Base-by-base conservation (phyloP, 208 protist genomes). In the Leishmania guyanensis region DNA sequence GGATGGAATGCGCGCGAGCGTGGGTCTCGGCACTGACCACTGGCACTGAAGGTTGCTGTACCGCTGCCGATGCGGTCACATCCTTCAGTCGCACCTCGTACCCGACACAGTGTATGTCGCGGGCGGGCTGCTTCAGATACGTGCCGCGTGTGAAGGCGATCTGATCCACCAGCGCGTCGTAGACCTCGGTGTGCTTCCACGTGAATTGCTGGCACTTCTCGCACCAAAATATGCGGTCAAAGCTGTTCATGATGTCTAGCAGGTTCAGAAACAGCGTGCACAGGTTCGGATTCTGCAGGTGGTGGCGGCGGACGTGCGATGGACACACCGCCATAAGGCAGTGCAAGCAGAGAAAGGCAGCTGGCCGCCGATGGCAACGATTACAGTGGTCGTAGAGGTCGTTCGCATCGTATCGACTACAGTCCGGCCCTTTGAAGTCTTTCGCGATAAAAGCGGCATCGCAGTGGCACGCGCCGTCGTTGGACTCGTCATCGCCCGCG, bases 211-310 rank as follows among this genome's bases (percentile, higher is more conserved):
- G 68, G 56, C 92, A 96, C 81, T 82, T 84, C 79, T 96, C 92
- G 76, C 92, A 96, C 92, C 92, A 96, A 69, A 94, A 96, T 58
- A 94, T 87, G 58, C 92, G 89, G 72, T 94, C 88, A 73, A 89
- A 96, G 84, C 89, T 93, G 43, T 85, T 93, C 87, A 89, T 93
- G 76, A 96, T 92, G 75, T 96, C 92, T 17, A 92, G 86, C n/a
- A 89, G 64, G 68, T 96, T 96, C 16, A 95, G 65, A 79, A 92
- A 96, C 20, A 96, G 85, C 17, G 87, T 91, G 75, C 92, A 95
- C 77, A 64, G 50, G 12, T 46, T 60, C n/a, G 86, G 77, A 66
- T 84, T 82, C 33, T 80, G 79, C 16, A 76, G 60, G 80, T 92
- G 84, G 73, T 96, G 92, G 20, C 71, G 79, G 58, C 70, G 83